These are phyloP conservation scores for Phaeodactylum tricornutum DNA, from an alignment of 108 stramenopile genomes.

Conservation along the genomic window DNA sequence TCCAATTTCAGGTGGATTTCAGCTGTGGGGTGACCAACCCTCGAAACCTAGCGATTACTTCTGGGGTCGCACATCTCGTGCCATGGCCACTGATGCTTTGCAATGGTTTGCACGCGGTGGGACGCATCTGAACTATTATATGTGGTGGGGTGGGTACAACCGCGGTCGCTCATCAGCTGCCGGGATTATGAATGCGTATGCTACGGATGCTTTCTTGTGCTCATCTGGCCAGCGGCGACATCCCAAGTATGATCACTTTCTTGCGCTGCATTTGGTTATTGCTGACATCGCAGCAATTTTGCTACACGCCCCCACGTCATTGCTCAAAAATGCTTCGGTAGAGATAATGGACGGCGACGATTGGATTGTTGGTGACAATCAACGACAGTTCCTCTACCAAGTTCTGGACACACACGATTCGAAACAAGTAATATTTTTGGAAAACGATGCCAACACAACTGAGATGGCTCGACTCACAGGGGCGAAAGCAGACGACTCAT, in stretches of 20 bases:
- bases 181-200: slow-evolving; percentile 45
- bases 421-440: slow-evolving; percentile 22
- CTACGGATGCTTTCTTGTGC: slow-evolving; percentile 36
- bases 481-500: not conserved
- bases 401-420: not conserved
- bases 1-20: slow-evolving; percentile 33
- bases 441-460: slow-evolving; percentile 17
- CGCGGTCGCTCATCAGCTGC: slow-evolving; percentile 31
- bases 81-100: slow-evolving; percentile 20
- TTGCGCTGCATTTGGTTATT: slow-evolving; percentile 27
- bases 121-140: slow-evolving; percentile 51
- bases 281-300: slow-evolving; percentile 20
- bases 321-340: not conserved
- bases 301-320: slow-evolving; percentile 15
- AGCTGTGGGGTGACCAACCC: slow-evolving; percentile 45
- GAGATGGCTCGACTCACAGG: slow-evolving; percentile 6
- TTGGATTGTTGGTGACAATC: slow-evolving; percentile 22
- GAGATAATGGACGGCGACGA: slow-evolving; percentile 7
- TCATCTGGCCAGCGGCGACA: slow-evolving; percentile 34
- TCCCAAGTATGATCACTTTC: slow-evolving; percentile 44
- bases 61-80: slow-evolving; percentile 40
- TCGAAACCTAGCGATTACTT: slow-evolving; percentile 32
- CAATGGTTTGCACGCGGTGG: slow-evolving; percentile 63
- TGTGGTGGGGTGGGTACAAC: slow-evolving; percentile 49
- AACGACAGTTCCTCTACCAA: slow-evolving; percentile 22